Conservation (phyloP, 495 filamentous ascomycete species). For the Aspergillus sparsus region DNA sequence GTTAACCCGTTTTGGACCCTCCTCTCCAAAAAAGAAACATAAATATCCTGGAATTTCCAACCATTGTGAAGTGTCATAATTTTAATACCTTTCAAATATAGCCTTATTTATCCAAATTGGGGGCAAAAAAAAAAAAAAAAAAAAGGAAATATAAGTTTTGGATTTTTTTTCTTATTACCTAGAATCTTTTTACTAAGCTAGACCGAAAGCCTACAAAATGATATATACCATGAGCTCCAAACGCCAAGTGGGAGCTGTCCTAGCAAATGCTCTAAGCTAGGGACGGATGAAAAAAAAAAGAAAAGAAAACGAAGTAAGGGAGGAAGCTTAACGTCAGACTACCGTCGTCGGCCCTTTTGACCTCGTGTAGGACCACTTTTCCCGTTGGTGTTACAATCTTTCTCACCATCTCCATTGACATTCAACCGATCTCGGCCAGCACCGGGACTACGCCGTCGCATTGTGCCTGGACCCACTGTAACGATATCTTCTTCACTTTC, state of each 20-base stretch:
- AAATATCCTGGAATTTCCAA: not conserved
- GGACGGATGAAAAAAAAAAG: slow-evolving; percentile 5
- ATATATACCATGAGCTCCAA: slow-evolving; percentile 3
- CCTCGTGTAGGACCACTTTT: slow-evolving; percentile 32
- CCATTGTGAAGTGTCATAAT: not conserved
- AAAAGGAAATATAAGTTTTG: not conserved
- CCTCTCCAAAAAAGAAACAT: not conserved
- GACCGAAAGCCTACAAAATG: not conserved
- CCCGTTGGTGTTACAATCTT: slow-evolving; percentile 29
- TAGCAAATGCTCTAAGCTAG: slow-evolving; percentile 11
- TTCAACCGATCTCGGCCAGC: slow-evolving; percentile 45
- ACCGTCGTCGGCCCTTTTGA: slow-evolving; percentile 23
- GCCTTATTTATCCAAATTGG: not conserved
- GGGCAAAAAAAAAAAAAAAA: not conserved
- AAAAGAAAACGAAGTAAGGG: slow-evolving; percentile 2
- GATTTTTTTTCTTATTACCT: not conserved
- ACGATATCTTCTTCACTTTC: slow-evolving; percentile 88
- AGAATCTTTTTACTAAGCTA: slow-evolving; percentile 1
- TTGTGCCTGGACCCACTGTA: slow-evolving; percentile 78
- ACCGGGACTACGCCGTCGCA: slow-evolving; percentile 72
- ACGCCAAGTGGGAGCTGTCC: slow-evolving; percentile 11
- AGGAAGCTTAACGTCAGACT: slow-evolving; percentile 4
- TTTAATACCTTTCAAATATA: not conserved
- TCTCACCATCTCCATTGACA: slow-evolving; percentile 46
- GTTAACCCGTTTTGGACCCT: not conserved